phyloP scores from a whole-genome alignment of 140 eudicot genomes.

The Flaveria floridana region DNA sequence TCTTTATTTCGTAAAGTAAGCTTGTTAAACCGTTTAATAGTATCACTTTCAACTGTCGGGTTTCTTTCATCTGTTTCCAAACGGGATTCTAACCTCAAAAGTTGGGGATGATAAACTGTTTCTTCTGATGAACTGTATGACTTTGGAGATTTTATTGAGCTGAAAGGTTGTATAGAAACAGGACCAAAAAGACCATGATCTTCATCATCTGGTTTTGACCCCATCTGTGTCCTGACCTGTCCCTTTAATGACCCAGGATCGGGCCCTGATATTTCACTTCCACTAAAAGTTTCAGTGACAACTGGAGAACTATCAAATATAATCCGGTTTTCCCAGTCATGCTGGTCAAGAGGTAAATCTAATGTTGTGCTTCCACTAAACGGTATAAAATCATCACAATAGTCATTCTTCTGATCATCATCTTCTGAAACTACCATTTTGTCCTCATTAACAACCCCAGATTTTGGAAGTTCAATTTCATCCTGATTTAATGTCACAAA shows the following conservation, averaged over 20 bases:
- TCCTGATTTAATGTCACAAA: slow-evolving; percentile 25
- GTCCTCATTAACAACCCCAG: slow-evolving; percentile 34
- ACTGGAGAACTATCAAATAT: slow-evolving; percentile 75
- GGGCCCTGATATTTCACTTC: slow-evolving; percentile 75
- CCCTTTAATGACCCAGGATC: slow-evolving; percentile 39
- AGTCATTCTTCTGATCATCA: slow-evolving; percentile 45
- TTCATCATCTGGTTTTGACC: slow-evolving; percentile 38
- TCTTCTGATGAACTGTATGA: slow-evolving; percentile 37
- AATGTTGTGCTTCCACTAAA: slow-evolving; percentile 42
- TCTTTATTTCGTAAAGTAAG: slow-evolving; percentile 75
- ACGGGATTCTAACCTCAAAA: slow-evolving; percentile 71
- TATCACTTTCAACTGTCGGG: slow-evolving; percentile 43
- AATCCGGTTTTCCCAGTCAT: slow-evolving; percentile 88
- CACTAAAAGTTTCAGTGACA: slow-evolving; percentile 43
- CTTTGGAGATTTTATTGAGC: slow-evolving; percentile 43
- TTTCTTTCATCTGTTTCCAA: slow-evolving; percentile 47
- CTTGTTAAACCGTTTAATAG: slow-evolving; percentile 62
- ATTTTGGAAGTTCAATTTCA: slow-evolving; percentile 39
- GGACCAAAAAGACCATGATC: slow-evolving; percentile 39
- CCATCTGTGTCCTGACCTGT: slow-evolving; percentile 27
- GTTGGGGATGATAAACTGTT: slow-evolving; percentile 69
- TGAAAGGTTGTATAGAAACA: slow-evolving; percentile 62
- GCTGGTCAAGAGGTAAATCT: slow-evolving; percentile 77
- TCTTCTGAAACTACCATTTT: slow-evolving; percentile 27
- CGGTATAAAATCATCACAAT: slow-evolving; percentile 52